Evolutionary conservation across 1,284 basidiomycete genomes (phyloP), one percentile per base, ranked within the genome.

Genomic region (Takashimella koratensis): DNA sequence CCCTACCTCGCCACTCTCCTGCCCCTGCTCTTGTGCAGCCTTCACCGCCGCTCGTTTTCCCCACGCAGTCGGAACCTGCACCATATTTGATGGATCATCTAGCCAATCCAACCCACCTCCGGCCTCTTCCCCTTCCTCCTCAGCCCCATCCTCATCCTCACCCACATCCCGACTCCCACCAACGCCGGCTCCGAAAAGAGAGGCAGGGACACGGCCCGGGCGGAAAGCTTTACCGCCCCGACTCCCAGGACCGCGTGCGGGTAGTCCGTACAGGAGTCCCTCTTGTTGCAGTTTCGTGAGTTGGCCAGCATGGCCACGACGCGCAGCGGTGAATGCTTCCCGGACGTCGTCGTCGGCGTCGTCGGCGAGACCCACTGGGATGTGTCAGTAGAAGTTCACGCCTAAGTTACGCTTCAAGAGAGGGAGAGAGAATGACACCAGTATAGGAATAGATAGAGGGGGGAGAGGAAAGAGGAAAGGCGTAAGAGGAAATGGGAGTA

Each of bases 241-340:
- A 11, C 47, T 51, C 1, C 59, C 58, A 1, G 56, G 56, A 2
- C 59, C 59, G 0, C 45, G 36, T n/a, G 49, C 51, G 0, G 59
- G 59, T 21, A 55, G 40, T 19, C 56, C 53, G n/a, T 53, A 49
- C 13, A 60, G 45, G 5, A 60, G 53, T 3, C 59, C 50, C 12
- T 57, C 56, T 46, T 60, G 55, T 42, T 60, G 59, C 19, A 53
- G 49, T 16, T 44, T 47, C 5, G 43, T 43, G 16, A 60, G 56
- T 13, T 22, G 41, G 6, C 30, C 26, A 10, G 52, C 40, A 30
- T 53, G 50, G 21, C 53, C 53, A 24, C 42, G 30, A 30, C 59
- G 59, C 23, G 55, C 51, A 1, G 47, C 47, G 1, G 53, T 36
- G 22, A 60, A 53, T 20, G 53, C 53, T 2, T 44, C 53, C 16